Evolutionary conservation across 768 basidiomycete species (phyloP).

Genomic region (Trametopsis cervina): DNA sequence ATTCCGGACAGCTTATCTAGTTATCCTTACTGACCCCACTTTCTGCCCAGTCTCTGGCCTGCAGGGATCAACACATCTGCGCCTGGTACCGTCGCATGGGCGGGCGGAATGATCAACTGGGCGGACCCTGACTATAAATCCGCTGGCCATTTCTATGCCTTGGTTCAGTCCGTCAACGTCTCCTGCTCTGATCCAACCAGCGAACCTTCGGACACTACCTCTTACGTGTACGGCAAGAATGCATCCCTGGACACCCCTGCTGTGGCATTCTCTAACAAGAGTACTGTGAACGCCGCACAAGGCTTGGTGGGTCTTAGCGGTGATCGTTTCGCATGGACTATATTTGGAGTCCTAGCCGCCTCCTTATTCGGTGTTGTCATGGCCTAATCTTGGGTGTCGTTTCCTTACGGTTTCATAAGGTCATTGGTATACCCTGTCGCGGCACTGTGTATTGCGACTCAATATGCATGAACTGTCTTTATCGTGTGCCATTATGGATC

Average conservation of each 20-base stretch:
- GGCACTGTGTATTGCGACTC: no score
- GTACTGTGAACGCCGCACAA: constrained; percentile 42
- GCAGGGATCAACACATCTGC: constrained; percentile 59
- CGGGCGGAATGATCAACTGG: constrained; percentile 81
- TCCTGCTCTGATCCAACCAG: constrained; percentile 49
- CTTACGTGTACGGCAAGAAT: constrained; percentile 60
- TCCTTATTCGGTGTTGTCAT: constrained; percentile 2
- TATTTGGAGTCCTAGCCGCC: not conserved
- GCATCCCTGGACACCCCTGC: constrained; percentile 43
- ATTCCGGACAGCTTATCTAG: not conserved
- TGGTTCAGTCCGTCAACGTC: constrained; percentile 54
- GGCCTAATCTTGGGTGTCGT: not conserved
- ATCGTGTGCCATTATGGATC: no score
- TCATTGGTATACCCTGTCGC: no score
- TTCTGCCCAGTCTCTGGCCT: constrained; percentile 57
- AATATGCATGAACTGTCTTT: no score
- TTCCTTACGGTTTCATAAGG: no score
- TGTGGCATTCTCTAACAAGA: constrained; percentile 52
- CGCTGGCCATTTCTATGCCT: constrained; percentile 69
- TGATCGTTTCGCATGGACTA: not conserved
- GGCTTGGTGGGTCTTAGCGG: not conserved
- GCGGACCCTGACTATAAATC: constrained; percentile 66
- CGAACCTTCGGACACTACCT: constrained; percentile 41
- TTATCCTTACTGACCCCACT: not conserved
- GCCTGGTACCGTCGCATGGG: constrained; percentile 70